Conservation (phyloP, 2,329 filamentous ascomycete genomes). For the Aspergillus melleus region DNA sequence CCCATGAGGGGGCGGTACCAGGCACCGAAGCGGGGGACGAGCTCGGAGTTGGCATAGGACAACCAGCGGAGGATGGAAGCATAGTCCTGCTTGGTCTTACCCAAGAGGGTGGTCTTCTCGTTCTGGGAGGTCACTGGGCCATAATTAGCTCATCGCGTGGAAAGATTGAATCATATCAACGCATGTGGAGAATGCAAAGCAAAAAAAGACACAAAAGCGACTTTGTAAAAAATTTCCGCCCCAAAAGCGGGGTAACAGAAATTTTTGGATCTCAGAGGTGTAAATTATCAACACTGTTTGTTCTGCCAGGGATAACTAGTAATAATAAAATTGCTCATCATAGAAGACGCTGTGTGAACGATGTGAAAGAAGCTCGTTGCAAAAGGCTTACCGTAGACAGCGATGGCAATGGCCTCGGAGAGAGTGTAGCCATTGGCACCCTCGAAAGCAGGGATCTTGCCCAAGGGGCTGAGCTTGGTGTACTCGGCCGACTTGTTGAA, state of each 20-base stretch:
- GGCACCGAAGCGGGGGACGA: constrained; percentile 69
- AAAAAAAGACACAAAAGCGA: constrained; percentile 9
- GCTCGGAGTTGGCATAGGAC: constrained; percentile 91
- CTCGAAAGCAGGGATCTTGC: constrained; percentile 90
- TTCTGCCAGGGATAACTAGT: constrained; percentile 99
- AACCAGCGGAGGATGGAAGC: constrained; percentile 98
- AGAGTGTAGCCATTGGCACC: constrained; percentile 89
- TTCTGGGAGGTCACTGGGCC: constrained; percentile 91
- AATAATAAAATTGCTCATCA: constrained; percentile 77
- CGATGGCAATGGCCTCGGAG: constrained; percentile 88
- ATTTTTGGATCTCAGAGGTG: constrained; percentile 72
- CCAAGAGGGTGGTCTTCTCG: constrained; percentile 98
- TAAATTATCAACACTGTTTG: constrained; percentile 69
- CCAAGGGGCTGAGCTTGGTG: constrained; percentile 79
- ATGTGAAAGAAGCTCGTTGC: constrained; percentile 10
- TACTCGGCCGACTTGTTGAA: constrained; percentile 73
- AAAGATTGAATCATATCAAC: constrained; percentile 12
- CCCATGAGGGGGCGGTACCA: constrained; percentile 90
- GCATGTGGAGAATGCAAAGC: constrained; percentile 8
- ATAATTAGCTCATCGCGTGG: constrained; percentile 25
- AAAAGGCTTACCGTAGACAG: constrained; percentile 79
- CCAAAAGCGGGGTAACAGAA: constrained; percentile 35
- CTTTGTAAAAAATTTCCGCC: constrained; percentile 18
- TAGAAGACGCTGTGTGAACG: constrained; percentile 20
- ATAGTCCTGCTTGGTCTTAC: constrained; percentile 99